These are phyloP conservation scores for Naganishia kalamii DNA, from an alignment of 768 basidiomycete genomes.

Conservation along the genomic window DNA sequence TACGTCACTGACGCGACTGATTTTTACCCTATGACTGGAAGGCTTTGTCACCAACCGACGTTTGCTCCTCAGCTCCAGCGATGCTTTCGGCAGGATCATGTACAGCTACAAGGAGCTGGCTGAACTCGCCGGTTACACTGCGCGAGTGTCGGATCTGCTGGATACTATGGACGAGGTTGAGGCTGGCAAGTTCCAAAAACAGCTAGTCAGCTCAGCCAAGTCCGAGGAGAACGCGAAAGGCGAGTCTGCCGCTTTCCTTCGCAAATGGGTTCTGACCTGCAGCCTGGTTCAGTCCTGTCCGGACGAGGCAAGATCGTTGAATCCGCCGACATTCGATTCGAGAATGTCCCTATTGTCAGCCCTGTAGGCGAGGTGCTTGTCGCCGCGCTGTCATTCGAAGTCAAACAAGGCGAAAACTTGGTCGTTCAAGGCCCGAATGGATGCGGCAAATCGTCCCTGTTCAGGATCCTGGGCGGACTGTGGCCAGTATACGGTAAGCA, in stretches of 20 bases:
- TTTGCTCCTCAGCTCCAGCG: conserved; percentile 71
- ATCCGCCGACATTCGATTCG: conserved; percentile 76
- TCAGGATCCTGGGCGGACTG: conserved; percentile 92
- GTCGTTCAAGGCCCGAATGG: conserved; percentile 88
- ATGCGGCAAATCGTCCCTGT: conserved; percentile 65
- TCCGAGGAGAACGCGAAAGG: conserved; percentile 69
- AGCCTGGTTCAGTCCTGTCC: conserved; percentile 57
- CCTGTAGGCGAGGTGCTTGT: conserved; percentile 92
- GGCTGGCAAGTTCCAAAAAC: conserved; percentile 79
- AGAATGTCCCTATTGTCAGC: conserved; percentile 88
- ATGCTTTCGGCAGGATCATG: conserved; percentile 93
- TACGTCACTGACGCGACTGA: no score
- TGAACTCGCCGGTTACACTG: conserved; percentile 91
- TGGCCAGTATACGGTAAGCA: conserved; percentile 74
- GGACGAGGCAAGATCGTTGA: conserved; percentile 72
- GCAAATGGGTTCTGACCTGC: neutral
- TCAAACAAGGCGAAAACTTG: conserved; percentile 74
- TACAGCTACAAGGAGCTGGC: conserved; percentile 95
- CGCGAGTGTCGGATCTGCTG: conserved; percentile 77
- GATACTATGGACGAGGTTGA: conserved; percentile 85
- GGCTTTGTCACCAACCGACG: conserved; percentile 96
- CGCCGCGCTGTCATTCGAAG: conserved; percentile 73
- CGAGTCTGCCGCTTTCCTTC: conserved; percentile 47
- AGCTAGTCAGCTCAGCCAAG: conserved; percentile 66
- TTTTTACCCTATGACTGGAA: conserved; percentile 41